Evolutionary conservation across 2,329 filamentous ascomycete genomes (phyloP).

Genomic region (Sarocladium brachiariae): DNA sequence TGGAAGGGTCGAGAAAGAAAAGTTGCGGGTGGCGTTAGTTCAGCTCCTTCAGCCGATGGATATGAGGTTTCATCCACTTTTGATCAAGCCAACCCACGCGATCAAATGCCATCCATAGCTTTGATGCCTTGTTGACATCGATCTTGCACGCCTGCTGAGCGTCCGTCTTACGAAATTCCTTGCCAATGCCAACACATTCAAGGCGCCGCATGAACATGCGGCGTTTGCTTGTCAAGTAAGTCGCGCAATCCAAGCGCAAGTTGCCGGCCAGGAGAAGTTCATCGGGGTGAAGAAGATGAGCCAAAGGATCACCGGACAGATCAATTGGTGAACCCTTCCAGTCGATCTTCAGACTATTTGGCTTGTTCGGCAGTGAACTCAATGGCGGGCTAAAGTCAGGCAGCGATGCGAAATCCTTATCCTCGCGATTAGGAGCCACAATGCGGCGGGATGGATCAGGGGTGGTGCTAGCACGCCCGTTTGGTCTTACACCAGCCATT

Average conservation of each 20-base stretch:
- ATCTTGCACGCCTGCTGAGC: slow-evolving; percentile 97
- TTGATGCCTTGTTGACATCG: slow-evolving; percentile 95
- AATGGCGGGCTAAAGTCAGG: slow-evolving; percentile 67
- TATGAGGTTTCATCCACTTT: slow-evolving; percentile 32
- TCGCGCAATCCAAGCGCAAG: slow-evolving; percentile 76
- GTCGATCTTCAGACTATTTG: slow-evolving; percentile 72
- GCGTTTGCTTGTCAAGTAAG: slow-evolving; percentile 87
- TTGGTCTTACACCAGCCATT: slow-evolving; percentile 15
- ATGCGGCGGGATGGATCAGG: slow-evolving; percentile 45
- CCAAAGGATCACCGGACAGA: slow-evolving; percentile 64
- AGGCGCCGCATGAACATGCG: slow-evolving; percentile 78
- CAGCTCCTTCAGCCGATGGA: slow-evolving; percentile 18
- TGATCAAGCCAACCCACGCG: slow-evolving; percentile 74
- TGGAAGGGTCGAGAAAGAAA: slow-evolving; percentile 11
- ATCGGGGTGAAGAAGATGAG: slow-evolving; percentile 65
- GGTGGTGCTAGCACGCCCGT: slow-evolving; percentile 30
- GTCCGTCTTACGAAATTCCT: slow-evolving; percentile 91
- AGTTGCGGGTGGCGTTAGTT: slow-evolving; percentile 7
- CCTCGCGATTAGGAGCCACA: slow-evolving; percentile 64
- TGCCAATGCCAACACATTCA: slow-evolving; percentile 58
- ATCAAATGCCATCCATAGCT: slow-evolving; percentile 84
- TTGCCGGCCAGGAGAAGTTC: slow-evolving; percentile 72
- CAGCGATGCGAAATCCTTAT: slow-evolving; percentile 70
- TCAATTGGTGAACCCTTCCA: slow-evolving; percentile 81
- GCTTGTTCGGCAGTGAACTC: slow-evolving; percentile 55